Conservation (phyloP, 768 basidiomycete genomes). For the Agrocybe pediades region DNA sequence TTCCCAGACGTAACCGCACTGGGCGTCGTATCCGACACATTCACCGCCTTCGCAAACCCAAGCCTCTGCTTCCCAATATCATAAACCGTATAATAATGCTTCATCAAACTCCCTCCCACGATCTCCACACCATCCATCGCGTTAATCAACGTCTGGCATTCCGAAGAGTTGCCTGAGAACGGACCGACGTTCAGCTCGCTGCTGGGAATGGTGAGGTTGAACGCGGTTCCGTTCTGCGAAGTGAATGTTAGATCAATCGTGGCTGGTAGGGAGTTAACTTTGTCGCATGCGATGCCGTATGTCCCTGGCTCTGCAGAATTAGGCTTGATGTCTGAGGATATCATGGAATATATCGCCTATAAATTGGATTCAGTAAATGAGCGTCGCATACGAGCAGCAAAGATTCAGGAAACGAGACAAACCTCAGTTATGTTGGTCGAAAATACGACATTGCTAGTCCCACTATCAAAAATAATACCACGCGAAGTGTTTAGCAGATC, state of each 20-base stretch:
- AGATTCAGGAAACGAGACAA: not conserved
- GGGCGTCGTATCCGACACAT: conserved; percentile 11
- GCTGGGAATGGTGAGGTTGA: conserved; percentile 60
- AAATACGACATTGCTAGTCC: conserved; percentile 58
- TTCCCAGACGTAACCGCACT: no score
- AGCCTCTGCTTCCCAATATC: conserved; percentile 49
- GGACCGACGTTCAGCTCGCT: conserved; percentile 60
- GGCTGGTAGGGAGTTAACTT: conserved; percentile 48
- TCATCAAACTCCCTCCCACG: conserved; percentile 56
- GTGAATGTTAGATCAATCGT: conserved; percentile 55
- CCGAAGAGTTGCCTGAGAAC: conserved; percentile 45
- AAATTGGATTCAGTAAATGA: not conserved
- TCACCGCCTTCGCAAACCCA: conserved; percentile 52
- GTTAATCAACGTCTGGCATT: conserved; percentile 62
- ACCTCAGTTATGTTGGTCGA: conserved; percentile 51
- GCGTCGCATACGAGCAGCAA: no score
- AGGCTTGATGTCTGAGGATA: conserved; percentile 58
- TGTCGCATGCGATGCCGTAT: conserved; percentile 54
- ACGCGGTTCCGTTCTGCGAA: conserved; percentile 44
- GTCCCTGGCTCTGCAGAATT: conserved; percentile 52
- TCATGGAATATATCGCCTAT: conserved; percentile 54
- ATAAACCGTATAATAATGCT: conserved; percentile 64
- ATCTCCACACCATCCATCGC: conserved; percentile 52
- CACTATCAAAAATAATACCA: conserved; percentile 56
- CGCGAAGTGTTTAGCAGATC: conserved; percentile 38